Base-by-base conservation (phyloP, 495 filamentous ascomycete species). In the Xylaria telfairii region DNA sequence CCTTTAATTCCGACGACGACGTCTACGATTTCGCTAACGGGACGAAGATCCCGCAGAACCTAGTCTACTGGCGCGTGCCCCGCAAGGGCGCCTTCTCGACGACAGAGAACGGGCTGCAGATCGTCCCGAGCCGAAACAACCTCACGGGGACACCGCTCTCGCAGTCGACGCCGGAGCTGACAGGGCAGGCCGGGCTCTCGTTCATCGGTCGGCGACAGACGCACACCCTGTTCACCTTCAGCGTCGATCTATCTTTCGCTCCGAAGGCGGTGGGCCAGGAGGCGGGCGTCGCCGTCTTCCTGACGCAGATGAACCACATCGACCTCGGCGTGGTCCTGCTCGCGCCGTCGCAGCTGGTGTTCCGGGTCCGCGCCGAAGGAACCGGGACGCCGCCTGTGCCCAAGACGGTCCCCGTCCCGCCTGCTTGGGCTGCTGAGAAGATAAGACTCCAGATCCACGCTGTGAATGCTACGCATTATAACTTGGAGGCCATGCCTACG, bases 11-110 rank as follows among this genome's bases (percentile, higher is more conserved):
- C 30, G 79, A 80, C 47, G 78, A 80, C 21, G 83, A 86, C 64
- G 67, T 71, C 24, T 77, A 82, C 64, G 76, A 83, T 42, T 87
- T 87, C 49, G 34, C 37, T 0, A 71, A 74, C 3, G 81, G 75
- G 8, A 76, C 78, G 0, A 47, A 71, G 0, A 71, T 86, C 28
- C 83, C 84, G 15, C 64, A 70, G 7, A 80, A 86, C 44, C 78
- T 87, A 42, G 72, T 83, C 8, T 68, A 81, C 73, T 86, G 84
- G 84, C 81, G 85, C 37, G 74, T 79, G 9, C 84, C 83, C 1
- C 70, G 74, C 9, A 57, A 66, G 21, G 76, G 76, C 19, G 70
- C 69, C 47, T 84, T 84, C 72, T 61, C 75, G 15, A 79, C 81
- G 1, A 70, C 79, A 1, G 64, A 76, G 1, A 74, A 77, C 47